phyloP scores from a whole-genome alignment of 164 flowering plant genomes.

The Cinnamomum chago region DNA sequence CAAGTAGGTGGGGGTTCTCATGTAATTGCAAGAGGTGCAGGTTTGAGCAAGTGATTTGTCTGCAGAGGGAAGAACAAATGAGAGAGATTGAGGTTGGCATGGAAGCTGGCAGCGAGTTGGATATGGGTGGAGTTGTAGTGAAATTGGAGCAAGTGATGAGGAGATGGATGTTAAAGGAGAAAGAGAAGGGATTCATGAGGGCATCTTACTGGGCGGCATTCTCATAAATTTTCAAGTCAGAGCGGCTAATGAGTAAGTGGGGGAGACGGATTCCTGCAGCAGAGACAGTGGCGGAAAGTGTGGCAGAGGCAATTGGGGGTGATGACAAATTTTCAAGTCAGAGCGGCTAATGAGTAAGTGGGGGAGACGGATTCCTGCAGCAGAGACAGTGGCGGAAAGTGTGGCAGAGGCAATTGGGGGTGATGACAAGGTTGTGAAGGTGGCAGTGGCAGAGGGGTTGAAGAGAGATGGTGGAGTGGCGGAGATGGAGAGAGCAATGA shows the following conservation, averaged over 20 bases:
- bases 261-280: constrained; percentile 59
- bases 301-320: constrained; percentile 56
- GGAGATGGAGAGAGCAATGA: constrained; percentile 60
- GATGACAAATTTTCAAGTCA: constrained; percentile 61
- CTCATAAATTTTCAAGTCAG: constrained; percentile 40
- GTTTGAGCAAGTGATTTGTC: constrained; percentile 44
- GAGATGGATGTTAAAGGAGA: constrained; percentile 55
- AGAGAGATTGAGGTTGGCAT: constrained; percentile 44
- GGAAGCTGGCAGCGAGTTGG: constrained; percentile 46
- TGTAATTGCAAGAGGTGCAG: constrained; percentile 77
- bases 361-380: constrained; percentile 64
- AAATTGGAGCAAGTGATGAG: constrained; percentile 68
- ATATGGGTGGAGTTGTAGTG: constrained; percentile 39
- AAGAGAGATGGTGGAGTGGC: constrained; percentile 5
- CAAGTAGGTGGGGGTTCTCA: constrained; percentile 64
- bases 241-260: constrained; percentile 55
- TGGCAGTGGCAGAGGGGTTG: constrained; percentile 26
- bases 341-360: constrained; percentile 56
- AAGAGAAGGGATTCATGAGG: constrained; percentile 58
- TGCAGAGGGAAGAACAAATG: constrained; percentile 30
- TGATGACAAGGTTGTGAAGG: constrained; percentile 63
- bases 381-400: constrained; percentile 53
- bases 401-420: constrained; percentile 58
- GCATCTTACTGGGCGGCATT: constrained; percentile 73
- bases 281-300: constrained; percentile 55